Evolutionary conservation across 2,329 filamentous ascomycete species (phyloP).

Genomic region (Golovinomyces cichoracearum): DNA sequence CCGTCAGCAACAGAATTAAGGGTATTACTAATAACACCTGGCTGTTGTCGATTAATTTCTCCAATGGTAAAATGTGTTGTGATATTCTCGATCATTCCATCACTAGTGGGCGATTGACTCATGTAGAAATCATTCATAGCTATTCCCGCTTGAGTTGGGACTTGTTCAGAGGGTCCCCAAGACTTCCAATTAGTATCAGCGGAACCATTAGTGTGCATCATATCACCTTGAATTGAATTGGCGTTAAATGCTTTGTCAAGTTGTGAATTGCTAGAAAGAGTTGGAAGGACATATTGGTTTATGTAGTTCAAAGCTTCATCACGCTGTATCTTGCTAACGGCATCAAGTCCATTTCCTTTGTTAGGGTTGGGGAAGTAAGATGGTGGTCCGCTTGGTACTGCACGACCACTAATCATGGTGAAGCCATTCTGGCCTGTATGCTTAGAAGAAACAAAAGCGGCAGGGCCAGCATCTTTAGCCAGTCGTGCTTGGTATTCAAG

Average conservation of each 20-base stretch:
- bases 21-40: neutral
- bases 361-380: conserved; percentile 29
- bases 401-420: conserved; percentile 35
- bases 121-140: conserved; percentile 5
- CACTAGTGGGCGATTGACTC: conserved; percentile 7
- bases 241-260: conserved; percentile 15
- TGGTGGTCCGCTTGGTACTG: conserved; percentile 36
- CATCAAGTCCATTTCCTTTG: conserved; percentile 21
- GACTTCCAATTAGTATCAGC: conserved; percentile 10
- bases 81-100: conserved; percentile 15
- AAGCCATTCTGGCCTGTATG: conserved; percentile 32
- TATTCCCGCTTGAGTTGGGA: conserved; percentile 3
- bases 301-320: conserved; percentile 42
- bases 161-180: conserved; percentile 8
- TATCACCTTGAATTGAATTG: conserved; percentile 12
- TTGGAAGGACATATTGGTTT: conserved; percentile 39
- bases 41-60: conserved; percentile 8
- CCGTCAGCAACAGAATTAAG: too few relatives aligned
- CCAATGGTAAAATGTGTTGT: conserved; percentile 13
- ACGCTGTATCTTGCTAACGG: conserved; percentile 37
- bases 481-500: conserved; percentile 39
- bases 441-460: conserved; percentile 28
- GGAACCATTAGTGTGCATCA: conserved; percentile 7
- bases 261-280: conserved; percentile 15
- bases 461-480: conserved; percentile 25